Evolutionary conservation across 495 filamentous ascomycete genomes (phyloP).

Genomic region (Neurospora sp.): DNA sequence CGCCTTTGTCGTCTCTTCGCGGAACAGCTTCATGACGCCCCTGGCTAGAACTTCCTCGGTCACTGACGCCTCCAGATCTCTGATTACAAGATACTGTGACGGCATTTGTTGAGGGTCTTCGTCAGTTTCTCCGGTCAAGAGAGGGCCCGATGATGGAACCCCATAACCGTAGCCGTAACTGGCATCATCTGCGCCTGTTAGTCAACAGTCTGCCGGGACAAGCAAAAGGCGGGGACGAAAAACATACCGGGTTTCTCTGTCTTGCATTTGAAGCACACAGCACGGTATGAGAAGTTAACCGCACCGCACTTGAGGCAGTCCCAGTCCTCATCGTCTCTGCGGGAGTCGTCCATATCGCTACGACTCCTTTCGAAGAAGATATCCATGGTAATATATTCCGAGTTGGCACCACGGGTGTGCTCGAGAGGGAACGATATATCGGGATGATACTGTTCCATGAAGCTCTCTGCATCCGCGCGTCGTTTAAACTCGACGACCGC

Average conservation of each 20-base stretch:
- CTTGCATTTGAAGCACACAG: conserved; percentile 67
- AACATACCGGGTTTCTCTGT: conserved; percentile 56
- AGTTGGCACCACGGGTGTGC: conserved; percentile 23
- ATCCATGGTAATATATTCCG: conserved; percentile 45
- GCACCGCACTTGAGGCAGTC: conserved; percentile 65
- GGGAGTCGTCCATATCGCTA: conserved; percentile 44
- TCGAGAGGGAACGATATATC: conserved; percentile 37
- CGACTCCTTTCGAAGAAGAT: conserved; percentile 50
- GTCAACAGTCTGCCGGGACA: neutral
- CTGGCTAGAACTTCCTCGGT: conserved; percentile 70
- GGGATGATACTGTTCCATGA: conserved; percentile 58
- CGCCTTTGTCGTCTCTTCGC: conserved; percentile 28
- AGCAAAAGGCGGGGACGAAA: neutral
- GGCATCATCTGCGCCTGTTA: conserved; percentile 13
- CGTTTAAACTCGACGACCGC: conserved; percentile 28
- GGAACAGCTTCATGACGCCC: conserved; percentile 68
- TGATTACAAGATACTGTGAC: conserved; percentile 73
- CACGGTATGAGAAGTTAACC: conserved; percentile 60
- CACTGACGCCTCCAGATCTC: conserved; percentile 62
- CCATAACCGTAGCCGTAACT: conserved; percentile 16
- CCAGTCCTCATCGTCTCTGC: conserved; percentile 62
- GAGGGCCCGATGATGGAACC: conserved; percentile 8
- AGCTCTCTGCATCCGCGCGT: conserved; percentile 46
- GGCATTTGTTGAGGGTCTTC: conserved; percentile 62
- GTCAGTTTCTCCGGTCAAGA: conserved; percentile 67